Conservation (phyloP, 805 yeast species). For the Candida taoyuanica region DNA sequence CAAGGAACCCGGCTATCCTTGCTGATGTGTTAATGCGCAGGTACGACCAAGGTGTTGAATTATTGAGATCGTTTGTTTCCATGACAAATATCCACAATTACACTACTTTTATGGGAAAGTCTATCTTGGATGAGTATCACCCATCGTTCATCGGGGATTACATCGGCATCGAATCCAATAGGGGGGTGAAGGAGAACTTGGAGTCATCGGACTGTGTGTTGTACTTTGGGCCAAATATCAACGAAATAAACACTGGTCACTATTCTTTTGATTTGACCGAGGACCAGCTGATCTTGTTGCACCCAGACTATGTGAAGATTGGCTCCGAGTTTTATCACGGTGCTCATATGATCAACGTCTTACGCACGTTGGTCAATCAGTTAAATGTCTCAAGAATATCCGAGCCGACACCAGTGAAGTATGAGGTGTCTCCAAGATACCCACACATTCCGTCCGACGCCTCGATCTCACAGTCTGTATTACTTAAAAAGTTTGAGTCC, state of each 20-base stretch:
- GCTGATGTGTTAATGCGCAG: conserved; percentile 71
- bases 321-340: conserved; percentile 36
- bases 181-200: conserved; percentile 43
- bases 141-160: conserved; percentile 67
- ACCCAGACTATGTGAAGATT: conserved; percentile 49
- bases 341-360: conserved; percentile 46
- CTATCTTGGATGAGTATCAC: conserved; percentile 65
- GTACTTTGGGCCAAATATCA: conserved; percentile 61
- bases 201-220: conserved; percentile 62
- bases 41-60: conserved; percentile 39
- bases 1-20: conserved; percentile 59
- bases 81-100: conserved; percentile 46
- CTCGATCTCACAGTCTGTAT: conserved; percentile 42
- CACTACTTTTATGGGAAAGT: conserved; percentile 66
- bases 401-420: conserved; percentile 9
- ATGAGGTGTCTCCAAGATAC: conserved; percentile 21
- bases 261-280: conserved; percentile 45
- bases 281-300: conserved; percentile 43
- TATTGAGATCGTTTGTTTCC: conserved; percentile 45
- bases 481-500: conserved; percentile 38
- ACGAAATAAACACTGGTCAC: conserved; percentile 69
- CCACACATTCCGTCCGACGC: conserved; percentile 25
- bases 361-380: conserved; percentile 37
- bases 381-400: conserved; percentile 32
- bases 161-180: conserved; percentile 53